These are phyloP conservation scores for Teratosphaeria zuluensis DNA, from an alignment of 2,329 filamentous ascomycete genomes.

Conservation along the genomic window DNA sequence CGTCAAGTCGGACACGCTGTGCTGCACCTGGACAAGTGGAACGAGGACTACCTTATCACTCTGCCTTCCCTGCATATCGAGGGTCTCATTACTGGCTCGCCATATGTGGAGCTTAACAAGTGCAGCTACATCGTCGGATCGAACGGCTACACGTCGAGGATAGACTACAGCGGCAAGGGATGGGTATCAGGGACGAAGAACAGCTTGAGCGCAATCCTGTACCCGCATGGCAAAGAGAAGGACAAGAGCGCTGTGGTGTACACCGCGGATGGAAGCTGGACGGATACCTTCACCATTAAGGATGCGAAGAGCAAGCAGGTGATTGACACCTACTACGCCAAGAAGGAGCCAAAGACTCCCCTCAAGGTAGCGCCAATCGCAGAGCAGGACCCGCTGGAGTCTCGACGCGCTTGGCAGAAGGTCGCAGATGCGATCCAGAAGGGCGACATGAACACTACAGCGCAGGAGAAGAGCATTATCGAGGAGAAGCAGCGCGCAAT, in stretches of 20 bases:
- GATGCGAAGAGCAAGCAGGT: slow-evolving; percentile 44
- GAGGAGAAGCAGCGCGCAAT: slow-evolving; percentile 77
- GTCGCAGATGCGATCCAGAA: slow-evolving; percentile 71
- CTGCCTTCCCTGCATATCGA: slow-evolving; percentile 89
- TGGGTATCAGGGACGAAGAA: slow-evolving; percentile 97
- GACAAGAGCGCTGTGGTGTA: slow-evolving; percentile 53
- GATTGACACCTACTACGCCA: slow-evolving; percentile 38
- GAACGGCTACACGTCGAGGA: slow-evolving; percentile 75
- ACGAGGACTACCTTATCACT: slow-evolving; percentile 80
- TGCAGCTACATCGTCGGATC: slow-evolving; percentile 78
- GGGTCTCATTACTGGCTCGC: slow-evolving; percentile 73
- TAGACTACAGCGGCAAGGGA: slow-evolving; percentile 87
- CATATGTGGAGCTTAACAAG: slow-evolving; percentile 85
- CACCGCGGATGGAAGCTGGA: slow-evolving; percentile 87
- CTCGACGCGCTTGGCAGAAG: slow-evolving; percentile 75
- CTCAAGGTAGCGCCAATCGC: slow-evolving; percentile 64
- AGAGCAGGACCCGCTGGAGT: slow-evolving; percentile 78
- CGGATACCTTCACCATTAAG: slow-evolving; percentile 68
- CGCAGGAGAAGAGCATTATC: slow-evolving; percentile 73
- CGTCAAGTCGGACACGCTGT: slow-evolving; percentile 71
- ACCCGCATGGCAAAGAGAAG: slow-evolving; percentile 59
- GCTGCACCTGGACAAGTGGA: slow-evolving; percentile 57
- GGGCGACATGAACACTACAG: slow-evolving; percentile 75
- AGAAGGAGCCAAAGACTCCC: slow-evolving; percentile 47
- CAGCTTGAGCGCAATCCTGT: slow-evolving; percentile 67